A percentile compares a stretch with the other conserved stretches of the same genome.
These are phyloP conservation scores for Thyridium curvatum DNA, from an alignment of 2,329 filamentous ascomycete species.

Conservation along the genomic window DNA sequence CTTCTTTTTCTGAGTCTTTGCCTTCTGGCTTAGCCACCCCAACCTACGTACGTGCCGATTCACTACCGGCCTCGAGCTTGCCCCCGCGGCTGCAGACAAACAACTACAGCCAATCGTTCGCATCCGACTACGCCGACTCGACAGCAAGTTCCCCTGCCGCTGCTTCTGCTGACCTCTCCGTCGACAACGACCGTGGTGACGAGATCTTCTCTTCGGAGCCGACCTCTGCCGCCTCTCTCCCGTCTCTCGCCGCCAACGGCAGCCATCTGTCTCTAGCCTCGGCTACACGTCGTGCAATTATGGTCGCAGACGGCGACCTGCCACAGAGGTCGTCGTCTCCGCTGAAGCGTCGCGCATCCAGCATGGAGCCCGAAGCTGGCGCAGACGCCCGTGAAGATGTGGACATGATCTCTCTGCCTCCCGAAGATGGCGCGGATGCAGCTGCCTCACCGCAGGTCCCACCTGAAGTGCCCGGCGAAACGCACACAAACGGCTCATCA, in stretches of 20 bases:
- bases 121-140: slow-evolving; percentile 46
- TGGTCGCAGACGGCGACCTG: slow-evolving; percentile 52
- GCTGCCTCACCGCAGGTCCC: neutral
- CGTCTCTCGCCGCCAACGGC: slow-evolving; percentile 23
- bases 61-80: slow-evolving; percentile 41
- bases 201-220: slow-evolving; percentile 34
- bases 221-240: slow-evolving; percentile 17
- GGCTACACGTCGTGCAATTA: slow-evolving; percentile 46
- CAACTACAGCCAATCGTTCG: slow-evolving; percentile 30
- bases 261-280: slow-evolving; percentile 35
- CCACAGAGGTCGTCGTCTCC: slow-evolving; percentile 59
- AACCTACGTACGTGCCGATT: slow-evolving; percentile 34
- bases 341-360: slow-evolving; percentile 57
- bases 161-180: slow-evolving; percentile 50
- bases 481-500: no score
- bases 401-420: slow-evolving; percentile 32
- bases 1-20: slow-evolving; percentile 42
- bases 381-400: slow-evolving; percentile 35
- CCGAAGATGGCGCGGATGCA: slow-evolving; percentile 5
- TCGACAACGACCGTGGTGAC: slow-evolving; percentile 48
- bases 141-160: slow-evolving; percentile 52
- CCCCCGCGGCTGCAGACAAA: slow-evolving; percentile 43
- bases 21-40: slow-evolving; percentile 30
- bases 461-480: no score
- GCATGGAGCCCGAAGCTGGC: slow-evolving; percentile 47